phyloP scores from a whole-genome alignment of 129 eudicot genomes.

The Saussurea involucrata region DNA sequence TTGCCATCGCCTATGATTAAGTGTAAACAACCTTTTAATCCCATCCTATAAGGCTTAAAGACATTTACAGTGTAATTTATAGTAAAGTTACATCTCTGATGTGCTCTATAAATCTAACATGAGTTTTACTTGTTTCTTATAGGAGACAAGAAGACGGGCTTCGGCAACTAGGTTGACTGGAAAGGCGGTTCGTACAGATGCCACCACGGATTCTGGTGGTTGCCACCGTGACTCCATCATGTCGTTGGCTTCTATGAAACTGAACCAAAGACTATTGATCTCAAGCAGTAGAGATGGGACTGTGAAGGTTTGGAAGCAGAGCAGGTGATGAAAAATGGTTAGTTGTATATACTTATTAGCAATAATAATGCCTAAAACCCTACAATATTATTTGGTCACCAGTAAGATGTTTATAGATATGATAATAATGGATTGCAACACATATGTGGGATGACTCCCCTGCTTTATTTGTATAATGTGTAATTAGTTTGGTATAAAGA shows the following conservation, averaged over 20 bases:
- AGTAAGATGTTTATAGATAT: neutral
- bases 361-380: constrained; percentile 1
- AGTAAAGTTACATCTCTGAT: neutral
- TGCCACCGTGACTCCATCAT: constrained; percentile 93
- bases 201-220: constrained; percentile 92
- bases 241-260: constrained; percentile 78
- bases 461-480: neutral
- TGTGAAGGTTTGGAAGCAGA: constrained; percentile 94
- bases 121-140: constrained; percentile 1
- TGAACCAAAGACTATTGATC: constrained; percentile 87
- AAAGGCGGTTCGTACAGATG: constrained; percentile 78
- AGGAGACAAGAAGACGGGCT: constrained; percentile 83
- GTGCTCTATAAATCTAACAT: neutral
- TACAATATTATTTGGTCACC: neutral
- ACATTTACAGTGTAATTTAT: neutral
- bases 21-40: no score
- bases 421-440: neutral
- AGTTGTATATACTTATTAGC: constrained; percentile 46
- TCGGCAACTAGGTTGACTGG: constrained; percentile 59
- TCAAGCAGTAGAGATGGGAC: constrained; percentile 98
- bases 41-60: neutral
- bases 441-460: neutral
- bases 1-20: no score
- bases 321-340: neutral
- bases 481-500: neutral